A percentile compares a stretch with the other conserved stretches of the same genome.
phyloP scores from a whole-genome alignment of 2,329 filamentous ascomycete species.

The Penicillium sp. region DNA sequence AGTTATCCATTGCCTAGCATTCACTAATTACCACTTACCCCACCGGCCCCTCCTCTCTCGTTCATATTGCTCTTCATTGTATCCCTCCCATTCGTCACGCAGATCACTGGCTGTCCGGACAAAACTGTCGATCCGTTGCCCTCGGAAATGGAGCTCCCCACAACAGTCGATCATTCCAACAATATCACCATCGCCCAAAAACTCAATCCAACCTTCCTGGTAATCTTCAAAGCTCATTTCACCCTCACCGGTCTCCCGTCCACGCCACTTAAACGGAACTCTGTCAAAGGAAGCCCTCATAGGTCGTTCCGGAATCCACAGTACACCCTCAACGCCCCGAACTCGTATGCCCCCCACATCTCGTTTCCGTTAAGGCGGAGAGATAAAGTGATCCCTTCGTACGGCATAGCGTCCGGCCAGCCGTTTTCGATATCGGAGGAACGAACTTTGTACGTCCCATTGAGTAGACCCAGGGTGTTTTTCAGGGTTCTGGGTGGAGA shows the following conservation, averaged over 20 bases:
- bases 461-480: neutral
- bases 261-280: neutral
- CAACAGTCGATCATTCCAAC: neutral
- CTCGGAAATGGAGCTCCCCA: neutral
- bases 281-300: neutral
- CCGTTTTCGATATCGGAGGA: neutral
- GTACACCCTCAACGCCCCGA: neutral
- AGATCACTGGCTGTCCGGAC: neutral
- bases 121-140: neutral
- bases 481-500: neutral
- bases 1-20: neutral
- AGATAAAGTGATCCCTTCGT: neutral
- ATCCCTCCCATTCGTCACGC: neutral
- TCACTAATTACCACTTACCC: neutral
- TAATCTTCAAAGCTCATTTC: neutral
- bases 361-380: neutral
- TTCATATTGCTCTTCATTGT: neutral
- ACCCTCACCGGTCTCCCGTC: neutral
- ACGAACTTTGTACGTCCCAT: neutral
- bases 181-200: slow-evolving; percentile 1
- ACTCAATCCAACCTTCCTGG: neutral
- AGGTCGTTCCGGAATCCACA: neutral
- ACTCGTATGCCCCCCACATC: neutral
- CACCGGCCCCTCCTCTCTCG: neutral
- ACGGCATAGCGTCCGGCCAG: neutral